A percentile compares a stretch with the other conserved stretches of the same genome.
phyloP scores from a whole-genome alignment of 2,329 filamentous ascomycete genomes.

The Hypocrella siamensis region DNA sequence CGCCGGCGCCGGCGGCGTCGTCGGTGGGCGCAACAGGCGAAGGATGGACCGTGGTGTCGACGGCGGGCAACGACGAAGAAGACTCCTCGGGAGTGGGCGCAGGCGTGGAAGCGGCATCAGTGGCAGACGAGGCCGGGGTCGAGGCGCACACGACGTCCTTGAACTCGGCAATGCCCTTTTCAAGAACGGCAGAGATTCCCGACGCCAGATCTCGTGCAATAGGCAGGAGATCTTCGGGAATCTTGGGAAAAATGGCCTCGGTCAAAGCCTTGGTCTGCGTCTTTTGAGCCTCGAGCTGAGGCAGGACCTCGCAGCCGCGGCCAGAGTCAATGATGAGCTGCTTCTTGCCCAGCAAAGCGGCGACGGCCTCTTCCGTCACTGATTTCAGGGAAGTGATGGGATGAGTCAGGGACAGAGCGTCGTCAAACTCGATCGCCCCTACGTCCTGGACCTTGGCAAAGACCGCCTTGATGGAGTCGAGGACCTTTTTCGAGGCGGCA shows the following conservation, averaged over 20 bases:
- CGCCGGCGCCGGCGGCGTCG: no score
- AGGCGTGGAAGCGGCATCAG: no score
- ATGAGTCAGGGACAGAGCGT: background rate
- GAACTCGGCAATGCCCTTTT: conserved; percentile 1
- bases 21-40: no score
- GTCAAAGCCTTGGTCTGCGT: background rate
- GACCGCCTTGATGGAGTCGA: conserved; percentile 1
- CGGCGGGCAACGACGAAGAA: no score
- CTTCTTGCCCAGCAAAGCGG: conserved; percentile 2
- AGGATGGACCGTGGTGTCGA: no score
- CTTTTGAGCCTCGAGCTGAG: conserved; percentile 1
- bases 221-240: background rate
- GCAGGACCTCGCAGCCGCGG: conserved; percentile 2
- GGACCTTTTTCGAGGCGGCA: background rate
- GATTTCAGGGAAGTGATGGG: background rate
- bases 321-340: conserved; percentile 1
- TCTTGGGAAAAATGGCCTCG: background rate
- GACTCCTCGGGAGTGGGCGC: no score
- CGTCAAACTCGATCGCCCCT: background rate
- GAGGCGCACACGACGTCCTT: no score
- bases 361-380: background rate
- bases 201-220: background rate
- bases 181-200: background rate
- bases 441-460: background rate
- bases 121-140: no score